Conservation (phyloP, 805 yeast species). For the Metschnikowia corniflorae region DNA sequence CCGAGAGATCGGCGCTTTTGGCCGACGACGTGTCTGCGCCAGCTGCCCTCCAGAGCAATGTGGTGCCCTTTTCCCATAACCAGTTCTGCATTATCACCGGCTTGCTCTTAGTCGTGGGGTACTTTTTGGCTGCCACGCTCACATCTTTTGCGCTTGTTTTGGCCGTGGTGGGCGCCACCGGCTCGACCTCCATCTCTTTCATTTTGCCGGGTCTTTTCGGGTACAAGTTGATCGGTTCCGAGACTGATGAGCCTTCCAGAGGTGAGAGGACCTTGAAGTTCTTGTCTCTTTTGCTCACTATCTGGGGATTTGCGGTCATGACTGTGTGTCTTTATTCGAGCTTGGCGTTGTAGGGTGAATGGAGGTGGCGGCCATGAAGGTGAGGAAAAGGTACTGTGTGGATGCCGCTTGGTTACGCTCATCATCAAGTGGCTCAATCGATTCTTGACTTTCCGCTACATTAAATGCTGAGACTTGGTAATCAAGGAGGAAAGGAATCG, state of each 20-base stretch:
- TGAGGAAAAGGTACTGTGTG: too few relatives aligned
- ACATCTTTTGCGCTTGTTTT: conserved; percentile 65
- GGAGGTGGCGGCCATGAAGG: too few relatives aligned
- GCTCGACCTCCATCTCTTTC: conserved; percentile 75
- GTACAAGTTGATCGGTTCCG: conserved; percentile 47
- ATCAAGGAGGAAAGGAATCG: too few relatives aligned
- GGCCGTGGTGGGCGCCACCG: conserved; percentile 78
- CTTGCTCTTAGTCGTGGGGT: conserved; percentile 44
- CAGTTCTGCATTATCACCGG: conserved; percentile 51
- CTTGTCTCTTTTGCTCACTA: conserved; percentile 42
- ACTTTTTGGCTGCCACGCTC: conserved; percentile 54
- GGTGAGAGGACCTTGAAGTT: conserved; percentile 32
- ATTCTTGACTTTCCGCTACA: too few relatives aligned
- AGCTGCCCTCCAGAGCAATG: conserved; percentile 5
- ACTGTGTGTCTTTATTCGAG: conserved; percentile 38
- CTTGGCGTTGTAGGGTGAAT: conserved; percentile 10
- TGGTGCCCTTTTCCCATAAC: conserved; percentile 46
- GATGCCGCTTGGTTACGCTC: too few relatives aligned
- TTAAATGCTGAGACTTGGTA: too few relatives aligned
- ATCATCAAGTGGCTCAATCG: too few relatives aligned
- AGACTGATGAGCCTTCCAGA: conserved; percentile 21
- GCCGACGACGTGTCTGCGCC: not conserved
- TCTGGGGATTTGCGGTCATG: conserved; percentile 58
- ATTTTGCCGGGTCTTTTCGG: conserved; percentile 79
- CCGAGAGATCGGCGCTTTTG: conserved; percentile 13